Evolutionary conservation across 306 rosid genomes (phyloP), one percentile per base, ranked within the genome.

Genomic region (Neltuma alba): DNA sequence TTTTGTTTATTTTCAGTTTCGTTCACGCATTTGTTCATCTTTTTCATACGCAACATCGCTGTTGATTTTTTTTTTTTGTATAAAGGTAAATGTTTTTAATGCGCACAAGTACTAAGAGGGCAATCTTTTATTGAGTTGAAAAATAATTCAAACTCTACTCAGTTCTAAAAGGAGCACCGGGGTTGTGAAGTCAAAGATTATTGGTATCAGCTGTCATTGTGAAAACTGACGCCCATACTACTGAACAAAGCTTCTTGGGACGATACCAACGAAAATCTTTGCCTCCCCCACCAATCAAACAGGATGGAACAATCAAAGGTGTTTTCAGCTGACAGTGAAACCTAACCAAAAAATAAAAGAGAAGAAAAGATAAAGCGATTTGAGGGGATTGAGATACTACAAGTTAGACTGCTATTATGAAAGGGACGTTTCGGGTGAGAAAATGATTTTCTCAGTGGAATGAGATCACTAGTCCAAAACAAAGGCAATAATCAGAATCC

Each of bases 371-470:
- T 6, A 69, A 55, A 69, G 58, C 1, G 27, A 52, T 52, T 70
- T 34, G 34, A 54, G 28, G 42, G 69, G 85, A 85, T 78, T 81
- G 74, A 42, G 79, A 85, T 74, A 69, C 45, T 47, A 6, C 40
- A 50, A 79, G 78, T 79, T 75, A 75, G 77, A 62, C 47, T 74
- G 82, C 41, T 42, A 79, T 75, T 72, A 79, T 64, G 77, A 85
- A 54, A 76, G 74, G 68, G 86, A 79, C 79, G 14, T 2, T 70
- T 79, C 83, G 57, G 50, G 14, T 31, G 66, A 23, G 23, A 72
- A 28, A 38, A 40, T 78, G 70, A 57, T 41, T 57, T 75, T 70
- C 58, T 75, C 47, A n/a, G 45, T 23, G 78, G 79, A 69, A 36
- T 75, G 72, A 76, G 37, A 72, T 76, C 33, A 63, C 76, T 60